Conservation (phyloP, 257 asterid species). For the Ligustrum vulgare region DNA sequence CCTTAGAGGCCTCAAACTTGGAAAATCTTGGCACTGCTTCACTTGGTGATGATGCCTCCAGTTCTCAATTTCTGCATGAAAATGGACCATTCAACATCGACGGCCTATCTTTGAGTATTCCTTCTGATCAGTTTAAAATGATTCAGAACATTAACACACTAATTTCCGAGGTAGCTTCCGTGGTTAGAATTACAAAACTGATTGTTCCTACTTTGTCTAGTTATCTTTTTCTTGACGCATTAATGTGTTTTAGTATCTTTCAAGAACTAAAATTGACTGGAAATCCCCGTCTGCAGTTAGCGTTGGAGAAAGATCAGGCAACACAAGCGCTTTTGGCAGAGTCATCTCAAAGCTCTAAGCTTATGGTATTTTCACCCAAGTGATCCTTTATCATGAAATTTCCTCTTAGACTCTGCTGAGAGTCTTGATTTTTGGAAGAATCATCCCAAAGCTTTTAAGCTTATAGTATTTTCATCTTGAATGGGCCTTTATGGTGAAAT, state of each 20-base stretch:
- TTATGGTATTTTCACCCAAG: constrained; percentile 53
- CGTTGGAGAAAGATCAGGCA: constrained; percentile 85
- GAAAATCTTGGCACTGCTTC: constrained; percentile 29
- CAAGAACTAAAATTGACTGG: constrained; percentile 21
- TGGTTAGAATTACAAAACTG: constrained; percentile 23
- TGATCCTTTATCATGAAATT: neutral
- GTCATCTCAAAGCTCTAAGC: constrained; percentile 69
- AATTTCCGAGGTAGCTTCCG: constrained; percentile 67
- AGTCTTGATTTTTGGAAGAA: constrained; percentile 52
- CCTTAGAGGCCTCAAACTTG: constrained; percentile 32
- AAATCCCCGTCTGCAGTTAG: constrained; percentile 54
- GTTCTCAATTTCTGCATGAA: constrained; percentile 49
- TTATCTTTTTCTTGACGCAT: constrained; percentile 12
- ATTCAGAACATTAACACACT: constrained; percentile 74
- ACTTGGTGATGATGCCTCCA: constrained; percentile 40
- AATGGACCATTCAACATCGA: constrained; percentile 46
- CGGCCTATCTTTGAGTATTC: constrained; percentile 53
- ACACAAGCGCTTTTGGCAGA: constrained; percentile 73
- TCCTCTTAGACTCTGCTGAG: constrained; percentile 2
- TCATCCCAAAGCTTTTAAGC: constrained; percentile 67
- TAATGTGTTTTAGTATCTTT: neutral
- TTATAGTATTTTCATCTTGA: constrained; percentile 52
- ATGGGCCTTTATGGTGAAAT: neutral
- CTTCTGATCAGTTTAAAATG: constrained; percentile 85
- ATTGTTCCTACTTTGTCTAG: constrained; percentile 19